Evolutionary conservation across 805 yeast species (phyloP).

Genomic region (Hermanozyma aechmeae): DNA sequence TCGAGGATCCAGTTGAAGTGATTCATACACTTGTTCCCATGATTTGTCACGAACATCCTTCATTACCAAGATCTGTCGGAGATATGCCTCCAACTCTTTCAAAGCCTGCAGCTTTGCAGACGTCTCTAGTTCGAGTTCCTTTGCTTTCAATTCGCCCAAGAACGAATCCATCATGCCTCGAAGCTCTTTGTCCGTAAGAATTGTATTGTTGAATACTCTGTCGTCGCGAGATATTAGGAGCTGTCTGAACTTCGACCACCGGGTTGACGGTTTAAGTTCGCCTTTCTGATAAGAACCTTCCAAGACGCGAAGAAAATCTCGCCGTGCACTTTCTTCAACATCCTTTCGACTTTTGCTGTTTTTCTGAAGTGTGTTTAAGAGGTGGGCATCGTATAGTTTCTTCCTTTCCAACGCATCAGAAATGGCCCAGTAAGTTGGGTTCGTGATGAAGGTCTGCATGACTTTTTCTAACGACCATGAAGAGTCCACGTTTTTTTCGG

Average conservation of each 20-base stretch:
- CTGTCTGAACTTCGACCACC: conserved; percentile 55
- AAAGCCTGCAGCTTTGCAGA: conserved; percentile 37
- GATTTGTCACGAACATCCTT: conserved; percentile 12
- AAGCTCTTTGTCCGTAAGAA: conserved; percentile 52
- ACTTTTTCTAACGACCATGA: conserved; percentile 69
- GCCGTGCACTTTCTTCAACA: conserved; percentile 46
- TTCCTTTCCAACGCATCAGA: conserved; percentile 53
- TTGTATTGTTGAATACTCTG: conserved; percentile 53
- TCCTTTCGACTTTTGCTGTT: conserved; percentile 45
- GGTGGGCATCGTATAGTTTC: conserved; percentile 54
- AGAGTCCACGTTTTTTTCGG: conserved; percentile 50
- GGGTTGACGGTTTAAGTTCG: conserved; percentile 43
- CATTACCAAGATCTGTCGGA: conserved; percentile 26
- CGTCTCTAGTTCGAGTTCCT: background rate
- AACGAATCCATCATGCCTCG: too few species aligned
- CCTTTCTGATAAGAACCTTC: conserved; percentile 19
- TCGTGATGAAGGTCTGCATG: conserved; percentile 45
- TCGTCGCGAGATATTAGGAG: conserved; percentile 47
- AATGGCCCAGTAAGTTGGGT: conserved; percentile 62
- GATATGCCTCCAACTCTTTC: conserved; percentile 41
- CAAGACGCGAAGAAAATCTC: conserved; percentile 43
- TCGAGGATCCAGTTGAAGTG: conserved; percentile 36
- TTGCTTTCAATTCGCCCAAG: background rate
- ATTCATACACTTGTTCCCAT: conserved; percentile 31
- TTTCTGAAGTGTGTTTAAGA: conserved; percentile 31